Base-by-base conservation (phyloP, 345 rosid genomes). In the Eucalyptus cladocalyx region DNA sequence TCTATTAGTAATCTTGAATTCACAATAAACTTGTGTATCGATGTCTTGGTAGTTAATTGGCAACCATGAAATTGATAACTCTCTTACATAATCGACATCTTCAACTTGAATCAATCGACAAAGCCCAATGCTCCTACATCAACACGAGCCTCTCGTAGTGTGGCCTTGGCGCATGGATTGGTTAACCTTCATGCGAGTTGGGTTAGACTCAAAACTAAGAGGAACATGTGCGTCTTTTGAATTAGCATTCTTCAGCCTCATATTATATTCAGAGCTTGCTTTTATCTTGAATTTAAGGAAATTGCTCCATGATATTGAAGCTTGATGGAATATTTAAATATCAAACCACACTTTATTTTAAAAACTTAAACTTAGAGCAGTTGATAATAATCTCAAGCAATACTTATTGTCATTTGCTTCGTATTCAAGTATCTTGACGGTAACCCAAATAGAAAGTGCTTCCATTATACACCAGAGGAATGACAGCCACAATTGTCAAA, bases 121-220 rank as follows among this genome's bases (percentile, higher is more conserved):
- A 53, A 53, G 11, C 58, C 58, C 58, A 53, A 19, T 53, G 10
- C 11, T 53, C 10, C 26, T 4, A 1, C 24, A 56, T 24, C 30
- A 24, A 0, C 6, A 1, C 0, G 2, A 56, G 30, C 30, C 4
- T 62, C 9, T 65, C 3, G 3, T 65, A 21, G 45, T 10, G 15
- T 6, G 47, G 26, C 47, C 83, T 37, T 11, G 26, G 83, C 9
- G 1, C 26, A 2, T 34, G 6, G 43, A 21, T 9, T 37, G 43
- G 24, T 72, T 37, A 34, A 34, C 43, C 45, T 72, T 18, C 23
- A 42, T 37, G 43, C 26, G 13, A 72, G 26, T 72, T 72, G 45
- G 28, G 83, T 21, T 12, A 76, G 28, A 37, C 83, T 76, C 45
- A 9, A 76, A 76, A 76, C 28, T 37, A 37, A 76, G 28, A 76